Evolutionary conservation across 148 eudicot species (phyloP).

Genomic region (Oxyria digyna): DNA sequence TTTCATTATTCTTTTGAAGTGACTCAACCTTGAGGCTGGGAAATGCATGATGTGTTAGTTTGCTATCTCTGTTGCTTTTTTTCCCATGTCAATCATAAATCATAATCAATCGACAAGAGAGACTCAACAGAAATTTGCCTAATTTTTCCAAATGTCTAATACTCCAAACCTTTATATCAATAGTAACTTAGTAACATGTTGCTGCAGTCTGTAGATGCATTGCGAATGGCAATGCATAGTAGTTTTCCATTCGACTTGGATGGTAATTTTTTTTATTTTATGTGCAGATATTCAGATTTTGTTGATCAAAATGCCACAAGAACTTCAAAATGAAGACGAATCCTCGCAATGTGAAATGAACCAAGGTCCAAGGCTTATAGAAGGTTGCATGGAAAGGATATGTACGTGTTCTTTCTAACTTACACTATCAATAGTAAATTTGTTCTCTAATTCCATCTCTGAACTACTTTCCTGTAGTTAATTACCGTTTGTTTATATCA

Average conservation of each 20-base stretch:
- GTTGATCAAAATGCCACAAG: slow-evolving; percentile 96
- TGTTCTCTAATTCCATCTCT: neutral
- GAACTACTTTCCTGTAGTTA: neutral
- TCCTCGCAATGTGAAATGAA: slow-evolving; percentile 94
- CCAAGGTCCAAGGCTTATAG: slow-evolving; percentile 94
- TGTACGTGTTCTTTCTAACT: too few species aligned
- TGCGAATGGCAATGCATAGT: neutral
- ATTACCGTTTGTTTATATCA: too few species aligned
- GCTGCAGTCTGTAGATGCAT: neutral
- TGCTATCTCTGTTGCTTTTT: too few species aligned
- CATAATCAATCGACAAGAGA: neutral
- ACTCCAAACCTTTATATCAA: too few species aligned
- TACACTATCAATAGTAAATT: too few species aligned
- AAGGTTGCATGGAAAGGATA: slow-evolving; percentile 83
- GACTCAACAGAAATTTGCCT: neutral
- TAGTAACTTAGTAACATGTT: neutral
- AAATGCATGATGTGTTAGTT: neutral
- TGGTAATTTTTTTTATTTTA: neutral
- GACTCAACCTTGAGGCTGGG: neutral
- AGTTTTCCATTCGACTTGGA: neutral
- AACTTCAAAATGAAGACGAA: slow-evolving; percentile 99
- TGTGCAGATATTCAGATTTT: slow-evolving; percentile 84
- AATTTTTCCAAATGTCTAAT: too few species aligned
- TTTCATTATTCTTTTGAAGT: neutral
- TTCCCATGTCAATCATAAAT: too few species aligned